Base-by-base conservation (phyloP, 495 filamentous ascomycete species). In the Astrocystis sublimbata region DNA sequence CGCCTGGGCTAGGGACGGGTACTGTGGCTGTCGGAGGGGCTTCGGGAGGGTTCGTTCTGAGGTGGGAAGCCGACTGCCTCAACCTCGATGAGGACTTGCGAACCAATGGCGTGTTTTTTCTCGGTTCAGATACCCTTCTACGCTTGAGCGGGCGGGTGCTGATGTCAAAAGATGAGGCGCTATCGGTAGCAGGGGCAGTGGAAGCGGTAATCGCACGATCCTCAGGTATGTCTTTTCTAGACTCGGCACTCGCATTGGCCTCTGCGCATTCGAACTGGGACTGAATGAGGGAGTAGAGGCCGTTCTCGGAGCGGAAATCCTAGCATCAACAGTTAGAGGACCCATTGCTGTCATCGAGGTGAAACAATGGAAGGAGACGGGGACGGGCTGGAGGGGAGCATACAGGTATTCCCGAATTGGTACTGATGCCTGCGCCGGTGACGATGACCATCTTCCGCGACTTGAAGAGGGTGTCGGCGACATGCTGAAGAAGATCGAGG, bases 241-340 rank as follows among this genome's bases (percentile, higher is more conserved):
- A 21, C 24, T 41, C 24, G 12, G 40, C 8, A 33, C 2, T 62
- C 0, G 35, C 33, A 38, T 58, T 62, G 45, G 67, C 70, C 57
- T 75, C 68, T n/a, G 73, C 75, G 12, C 77, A 76, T 31, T 87
- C 83, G 61, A 87, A 87, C 59, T 87, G 83, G 6, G 84, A 78
- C 67, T 89, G 86, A 30, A 90, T 88, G 21, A 88, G 73, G 2
- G 85, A 85, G 67, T 90, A 90, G 4, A 90, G 80, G 0, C 87
- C 87, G 68, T 88, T 81, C 65, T 88, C 81, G 12, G 88, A 89
- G 31, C 87, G 86, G 61, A 90, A 90, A 66, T 90, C 87, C 87
- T 89, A 60, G 26, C 19, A n/a, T 30, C 19, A 63, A 78, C 62
- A 79, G 67, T 67, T 36, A 52, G 15, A 28, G 36, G 17, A 5